A percentile compares a stretch with the other conserved stretches of the same genome.
These are phyloP conservation scores for Metschnikowia gelsemii DNA, from an alignment of 805 yeast species.

Conservation along the genomic window DNA sequence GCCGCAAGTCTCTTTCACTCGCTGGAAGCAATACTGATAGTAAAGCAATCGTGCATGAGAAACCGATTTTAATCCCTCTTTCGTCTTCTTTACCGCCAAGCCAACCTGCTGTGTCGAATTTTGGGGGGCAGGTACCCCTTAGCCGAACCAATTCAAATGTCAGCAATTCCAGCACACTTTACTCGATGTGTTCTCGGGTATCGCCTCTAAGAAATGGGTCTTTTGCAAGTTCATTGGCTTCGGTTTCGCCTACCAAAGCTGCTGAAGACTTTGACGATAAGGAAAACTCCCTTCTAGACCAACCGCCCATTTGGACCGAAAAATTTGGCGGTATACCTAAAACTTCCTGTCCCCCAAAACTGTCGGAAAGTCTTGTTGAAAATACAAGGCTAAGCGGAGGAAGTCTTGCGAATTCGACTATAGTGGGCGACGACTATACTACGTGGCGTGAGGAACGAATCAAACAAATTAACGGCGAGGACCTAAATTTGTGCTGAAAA, in stretches of 20 bases:
- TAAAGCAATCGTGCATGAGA: neutral
- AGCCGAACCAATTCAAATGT: neutral
- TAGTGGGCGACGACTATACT: slow-evolving; percentile 41
- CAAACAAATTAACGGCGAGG: slow-evolving; percentile 17
- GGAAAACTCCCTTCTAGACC: slow-evolving; percentile 16
- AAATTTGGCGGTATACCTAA: no score
- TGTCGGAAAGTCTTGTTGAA: neutral
- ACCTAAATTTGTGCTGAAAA: slow-evolving; percentile 3
- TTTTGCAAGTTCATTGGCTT: no score
- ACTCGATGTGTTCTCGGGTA: slow-evolving; percentile 20
- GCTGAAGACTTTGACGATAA: slow-evolving; percentile 11
- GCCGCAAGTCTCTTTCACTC: neutral
- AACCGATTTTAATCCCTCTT: slow-evolving; percentile 7
- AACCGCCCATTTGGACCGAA: no score
- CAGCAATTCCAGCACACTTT: slow-evolving; percentile 15
- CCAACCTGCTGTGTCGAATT: neutral
- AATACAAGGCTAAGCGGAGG: slow-evolving; percentile 19
- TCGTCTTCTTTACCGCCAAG: slow-evolving; percentile 4
- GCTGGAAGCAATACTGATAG: neutral
- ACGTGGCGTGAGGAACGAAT: slow-evolving; percentile 41
- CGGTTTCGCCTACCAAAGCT: slow-evolving; percentile 1
- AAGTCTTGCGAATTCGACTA: slow-evolving; percentile 38
- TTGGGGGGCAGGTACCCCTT: neutral
- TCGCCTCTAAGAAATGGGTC: slow-evolving; percentile 17
- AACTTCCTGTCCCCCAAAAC: neutral